Evolutionary conservation across 768 basidiomycete genomes (phyloP), one percentile per base, ranked within the genome.

Genomic region (Fomitopsis pulvina): DNA sequence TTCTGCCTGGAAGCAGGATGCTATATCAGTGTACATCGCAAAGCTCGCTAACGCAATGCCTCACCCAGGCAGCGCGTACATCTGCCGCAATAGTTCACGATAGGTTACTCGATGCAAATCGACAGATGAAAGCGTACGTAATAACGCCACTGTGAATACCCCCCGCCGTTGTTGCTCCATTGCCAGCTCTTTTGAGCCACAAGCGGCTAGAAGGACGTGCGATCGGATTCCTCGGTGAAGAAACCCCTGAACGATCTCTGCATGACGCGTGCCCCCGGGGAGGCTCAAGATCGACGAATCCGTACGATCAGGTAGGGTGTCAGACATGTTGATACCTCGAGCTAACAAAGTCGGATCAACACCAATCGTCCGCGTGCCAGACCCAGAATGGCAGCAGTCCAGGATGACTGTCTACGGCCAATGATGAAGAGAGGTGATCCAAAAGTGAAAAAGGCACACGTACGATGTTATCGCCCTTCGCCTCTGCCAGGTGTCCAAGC

Each of bases 341-440:
- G 43, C 27, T n/a, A 47, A 21, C 21, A 25, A 22, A 10, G 42
- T 41, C 6, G 41, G 49, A 12, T 44, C 49, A 26, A 21, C 10
- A 22, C 25, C 28, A 29, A 16, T 29, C 18, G 18, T 24, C 10
- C 73, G 65, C 10, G 61, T 67, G 9, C 69, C 61, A 0, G 71
- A 70, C 1, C 62, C 71, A 4, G 75, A 71, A 54, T 67, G 62
- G 53, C 75, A 77, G 41, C 75, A 75, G 47, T 76, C 75, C 5
- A 77, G 60, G 40, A 77, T 71, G 14, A 77, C 57, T 10, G 70
- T 73, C 75, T 76, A 47, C 11, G 7, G 20, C 2, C 20, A 25
- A 41, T 9, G 49, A 50, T 26, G 26, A 43, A 9, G 25, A 24
- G 7, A 18, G 30, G 20, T 14, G n/a, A 27, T 20, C 4, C 20